phyloP scores from a whole-genome alignment of 768 basidiomycete species.

The Leccinum imitatum region DNA sequence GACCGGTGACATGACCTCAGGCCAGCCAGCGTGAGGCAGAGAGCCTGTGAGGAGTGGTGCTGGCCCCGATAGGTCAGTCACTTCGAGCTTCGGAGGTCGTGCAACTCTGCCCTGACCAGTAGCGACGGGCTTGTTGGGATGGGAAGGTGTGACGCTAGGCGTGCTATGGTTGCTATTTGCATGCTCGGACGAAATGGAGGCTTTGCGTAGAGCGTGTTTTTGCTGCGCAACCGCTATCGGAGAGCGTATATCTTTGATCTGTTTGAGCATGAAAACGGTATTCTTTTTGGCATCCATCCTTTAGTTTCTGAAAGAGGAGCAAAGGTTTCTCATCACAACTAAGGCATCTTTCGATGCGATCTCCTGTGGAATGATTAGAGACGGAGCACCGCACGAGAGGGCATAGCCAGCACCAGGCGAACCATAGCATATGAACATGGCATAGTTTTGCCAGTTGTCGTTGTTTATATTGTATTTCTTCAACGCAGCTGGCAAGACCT shows the following conservation, averaged over 20 bases:
- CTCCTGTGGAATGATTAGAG: slow-evolving; percentile 40
- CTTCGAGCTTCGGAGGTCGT: slow-evolving; percentile 69
- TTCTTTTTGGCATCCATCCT: slow-evolving; percentile 88
- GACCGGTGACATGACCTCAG: slow-evolving; percentile 66
- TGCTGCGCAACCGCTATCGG: slow-evolving; percentile 96
- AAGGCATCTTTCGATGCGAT: slow-evolving; percentile 87
- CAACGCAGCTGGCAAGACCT: slow-evolving; percentile 94
- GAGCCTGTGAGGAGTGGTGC: slow-evolving; percentile 55
- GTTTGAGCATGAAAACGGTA: slow-evolving; percentile 98
- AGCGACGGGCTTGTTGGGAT: slow-evolving; percentile 26
- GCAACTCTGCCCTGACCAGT: slow-evolving; percentile 38
- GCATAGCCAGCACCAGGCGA: slow-evolving; percentile 59
- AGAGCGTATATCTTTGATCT: slow-evolving; percentile 91
- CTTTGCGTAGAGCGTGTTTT: slow-evolving; percentile 90
- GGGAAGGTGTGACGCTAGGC: slow-evolving; percentile 18
- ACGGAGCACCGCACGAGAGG: not conserved
- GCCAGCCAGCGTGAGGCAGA: slow-evolving; percentile 73
- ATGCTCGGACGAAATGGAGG: slow-evolving; percentile 42
- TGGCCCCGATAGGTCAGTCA: slow-evolving; percentile 56
- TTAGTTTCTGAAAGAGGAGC: slow-evolving; percentile 94
- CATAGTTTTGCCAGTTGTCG: slow-evolving; percentile 98
- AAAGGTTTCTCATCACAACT: slow-evolving; percentile 98
- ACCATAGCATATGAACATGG: slow-evolving; percentile 99
- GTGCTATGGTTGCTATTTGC: slow-evolving; percentile 18
- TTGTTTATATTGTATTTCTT: slow-evolving; percentile 99